Base-by-base conservation (phyloP, 2,329 filamentous ascomycete genomes). In the Ascochyta clinopodiicola region DNA sequence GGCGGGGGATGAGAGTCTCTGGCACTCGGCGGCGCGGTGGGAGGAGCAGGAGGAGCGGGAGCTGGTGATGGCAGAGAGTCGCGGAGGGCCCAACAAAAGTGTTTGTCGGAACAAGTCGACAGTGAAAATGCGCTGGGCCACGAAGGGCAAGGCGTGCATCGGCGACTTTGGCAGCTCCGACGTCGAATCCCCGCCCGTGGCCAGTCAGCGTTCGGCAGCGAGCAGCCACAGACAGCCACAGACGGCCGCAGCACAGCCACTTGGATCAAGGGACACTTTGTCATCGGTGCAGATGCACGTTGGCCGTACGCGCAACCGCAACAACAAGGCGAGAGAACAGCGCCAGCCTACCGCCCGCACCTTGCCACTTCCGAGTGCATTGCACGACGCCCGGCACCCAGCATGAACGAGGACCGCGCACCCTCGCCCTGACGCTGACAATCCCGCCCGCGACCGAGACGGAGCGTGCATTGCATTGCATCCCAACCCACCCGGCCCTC, bases 71-170 rank as follows among this genome's bases (percentile, higher is more conserved):
- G 61, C 59, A 58, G 56, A 63, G 64, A 66, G 60, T 54, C 38
- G 58, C 37, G 51, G 59, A 52, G 58, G 66, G 60, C 67, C 64
- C 70, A 73, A 71, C 69, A 72, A 66, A 73, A 71, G 52, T 56
- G 65, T 61, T 67, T 59, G 32, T 48, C 54, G 43, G 54, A 51
- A 34, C 42, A 35, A 35, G 34, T 36, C 22, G 56, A 59, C 8
- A 13, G 4, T 17, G 32, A n/a, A 35, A 35, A 21, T 4, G 36
- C 39, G 45, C 49, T 44, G 52, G 49, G 52, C 58, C 35, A 44
- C 34, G 53, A 56, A 49, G 47, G 62, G 66, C 63, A 56, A 61
- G 44, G 60, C 44, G 44, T 4, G 39, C 38, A 13, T 38, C 37
- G 50, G 44, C 40, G 35, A 34, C 19, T 31, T 29, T 17, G 15